Evolutionary conservation across 139 green algal species (phyloP).

Genomic region (Picochlorum sp.): DNA sequence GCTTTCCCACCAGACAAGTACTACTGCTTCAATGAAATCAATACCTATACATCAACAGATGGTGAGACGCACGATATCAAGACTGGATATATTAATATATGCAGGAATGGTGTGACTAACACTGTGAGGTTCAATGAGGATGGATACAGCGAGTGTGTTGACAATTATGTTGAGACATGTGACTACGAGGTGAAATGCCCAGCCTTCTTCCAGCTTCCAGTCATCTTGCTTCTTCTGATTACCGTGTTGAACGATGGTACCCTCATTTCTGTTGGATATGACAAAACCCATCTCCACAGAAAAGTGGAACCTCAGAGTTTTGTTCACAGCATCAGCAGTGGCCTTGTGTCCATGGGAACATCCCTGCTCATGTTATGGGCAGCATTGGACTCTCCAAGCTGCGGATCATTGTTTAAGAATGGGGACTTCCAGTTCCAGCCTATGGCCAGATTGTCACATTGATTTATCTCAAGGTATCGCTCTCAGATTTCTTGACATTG

Average conservation of each 20-base stretch:
- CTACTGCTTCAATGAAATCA: constrained; percentile 8
- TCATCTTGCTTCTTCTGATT: constrained; percentile 83
- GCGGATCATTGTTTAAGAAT: constrained; percentile 23
- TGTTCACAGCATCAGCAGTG: constrained; percentile 63
- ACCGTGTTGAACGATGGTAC: constrained; percentile 86
- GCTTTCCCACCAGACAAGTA: constrained; percentile 52
- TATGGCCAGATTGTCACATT: constrained; percentile 66
- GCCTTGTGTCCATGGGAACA: constrained; percentile 53
- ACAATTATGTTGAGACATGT: neutral
- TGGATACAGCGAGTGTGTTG: neutral
- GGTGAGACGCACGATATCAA: neutral
- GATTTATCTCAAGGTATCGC: constrained; percentile 79
- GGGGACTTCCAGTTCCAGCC: constrained; percentile 36
- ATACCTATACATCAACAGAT: neutral
- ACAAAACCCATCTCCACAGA: constrained; percentile 63
- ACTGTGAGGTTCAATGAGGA: neutral
- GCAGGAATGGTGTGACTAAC: neutral
- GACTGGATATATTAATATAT: neutral
- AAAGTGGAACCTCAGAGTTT: constrained; percentile 60
- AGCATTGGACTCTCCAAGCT: constrained; percentile 48
- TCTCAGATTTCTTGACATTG: constrained; percentile 79
- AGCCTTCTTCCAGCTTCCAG: constrained; percentile 72
- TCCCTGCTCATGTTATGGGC: constrained; percentile 69
- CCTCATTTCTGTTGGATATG: constrained; percentile 79
- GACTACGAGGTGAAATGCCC: constrained; percentile 26